Evolutionary conservation across 2,329 filamentous ascomycete species (phyloP).

Genomic region (Harringtonia lauricola): DNA sequence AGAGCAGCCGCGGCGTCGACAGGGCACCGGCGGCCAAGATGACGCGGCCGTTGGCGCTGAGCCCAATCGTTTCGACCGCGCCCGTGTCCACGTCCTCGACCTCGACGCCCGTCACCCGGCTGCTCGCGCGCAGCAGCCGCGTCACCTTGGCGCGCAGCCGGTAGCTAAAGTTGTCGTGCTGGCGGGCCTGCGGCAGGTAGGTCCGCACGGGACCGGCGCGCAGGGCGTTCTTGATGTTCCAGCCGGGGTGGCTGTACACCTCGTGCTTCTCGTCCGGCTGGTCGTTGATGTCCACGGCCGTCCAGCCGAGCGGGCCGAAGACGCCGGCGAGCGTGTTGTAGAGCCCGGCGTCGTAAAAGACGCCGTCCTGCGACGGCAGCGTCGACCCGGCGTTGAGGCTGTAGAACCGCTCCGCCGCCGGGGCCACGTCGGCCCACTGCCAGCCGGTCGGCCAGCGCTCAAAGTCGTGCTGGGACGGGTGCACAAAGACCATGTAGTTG

Average conservation of each 20-base stretch:
- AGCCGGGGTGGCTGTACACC: conserved; percentile 48
- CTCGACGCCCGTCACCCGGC: conserved; percentile 49
- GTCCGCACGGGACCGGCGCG: conserved; percentile 55
- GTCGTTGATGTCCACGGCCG: conserved; percentile 42
- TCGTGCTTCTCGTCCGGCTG: conserved; percentile 49
- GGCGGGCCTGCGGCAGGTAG: conserved; percentile 48
- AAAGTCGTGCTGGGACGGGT: conserved; percentile 55
- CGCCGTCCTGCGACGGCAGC: conserved; percentile 52
- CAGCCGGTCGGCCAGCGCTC: conserved; percentile 62
- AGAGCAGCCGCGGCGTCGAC: conserved; percentile 5
- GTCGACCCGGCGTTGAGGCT: conserved; percentile 60
- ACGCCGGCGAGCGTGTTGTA: conserved; percentile 51
- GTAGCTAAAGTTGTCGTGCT: conserved; percentile 47
- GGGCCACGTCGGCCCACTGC: conserved; percentile 51
- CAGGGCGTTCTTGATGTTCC: conserved; percentile 51
- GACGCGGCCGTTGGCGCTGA: conserved; percentile 37
- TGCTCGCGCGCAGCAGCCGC: conserved; percentile 46
- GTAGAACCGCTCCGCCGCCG: conserved; percentile 52
- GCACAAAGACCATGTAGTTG: conserved; percentile 52
- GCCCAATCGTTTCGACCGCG: not conserved
- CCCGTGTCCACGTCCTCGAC: conserved; percentile 26
- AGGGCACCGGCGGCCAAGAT: conserved; percentile 51
- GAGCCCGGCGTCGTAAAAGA: conserved; percentile 55
- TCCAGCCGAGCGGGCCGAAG: conserved; percentile 26
- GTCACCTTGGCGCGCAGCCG: conserved; percentile 49